Evolutionary conservation across 805 yeast species (phyloP).

Genomic region (Metschnikowia gelsemii): DNA sequence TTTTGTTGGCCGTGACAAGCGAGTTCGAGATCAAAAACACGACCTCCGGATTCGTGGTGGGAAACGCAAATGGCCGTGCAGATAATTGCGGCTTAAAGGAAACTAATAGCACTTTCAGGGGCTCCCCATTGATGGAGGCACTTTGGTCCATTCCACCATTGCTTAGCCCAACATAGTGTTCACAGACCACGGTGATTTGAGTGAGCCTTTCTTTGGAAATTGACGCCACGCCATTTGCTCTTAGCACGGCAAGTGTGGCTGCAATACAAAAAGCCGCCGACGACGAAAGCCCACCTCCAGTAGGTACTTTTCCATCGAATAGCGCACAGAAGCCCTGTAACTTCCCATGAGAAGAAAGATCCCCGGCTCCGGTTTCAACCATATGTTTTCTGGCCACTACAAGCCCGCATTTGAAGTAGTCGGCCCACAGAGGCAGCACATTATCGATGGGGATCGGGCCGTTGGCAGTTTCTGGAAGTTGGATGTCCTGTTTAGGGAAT

Average conservation of each 20-base stretch:
- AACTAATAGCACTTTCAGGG: constrained; percentile 55
- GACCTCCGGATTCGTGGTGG: constrained; percentile 42
- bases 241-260: constrained; percentile 55
- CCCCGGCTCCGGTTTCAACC: constrained; percentile 19
- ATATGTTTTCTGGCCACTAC: constrained; percentile 54
- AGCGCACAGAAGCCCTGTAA: constrained; percentile 52
- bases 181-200: constrained; percentile 60
- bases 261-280: constrained; percentile 73
- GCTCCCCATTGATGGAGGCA: constrained; percentile 65
- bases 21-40: constrained; percentile 65
- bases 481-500: constrained; percentile 40
- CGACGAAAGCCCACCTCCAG: constrained; percentile 70
- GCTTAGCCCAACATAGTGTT: constrained; percentile 70
- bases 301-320: constrained; percentile 66
- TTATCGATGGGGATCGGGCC: constrained; percentile 48
- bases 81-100: constrained; percentile 58
- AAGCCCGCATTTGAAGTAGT: constrained; percentile 65
- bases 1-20: constrained; percentile 60
- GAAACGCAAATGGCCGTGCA: constrained; percentile 56
- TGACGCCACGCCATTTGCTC: constrained; percentile 46
- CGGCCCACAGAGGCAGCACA: constrained; percentile 57
- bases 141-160: constrained; percentile 83
- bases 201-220: constrained; percentile 55
- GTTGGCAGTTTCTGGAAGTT: constrained; percentile 44
- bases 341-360: constrained; percentile 20